A percentile compares a stretch with the other conserved stretches of the same genome.
phyloP scores from a whole-genome alignment of 805 yeast genomes.

The Pichia occidentalis region DNA sequence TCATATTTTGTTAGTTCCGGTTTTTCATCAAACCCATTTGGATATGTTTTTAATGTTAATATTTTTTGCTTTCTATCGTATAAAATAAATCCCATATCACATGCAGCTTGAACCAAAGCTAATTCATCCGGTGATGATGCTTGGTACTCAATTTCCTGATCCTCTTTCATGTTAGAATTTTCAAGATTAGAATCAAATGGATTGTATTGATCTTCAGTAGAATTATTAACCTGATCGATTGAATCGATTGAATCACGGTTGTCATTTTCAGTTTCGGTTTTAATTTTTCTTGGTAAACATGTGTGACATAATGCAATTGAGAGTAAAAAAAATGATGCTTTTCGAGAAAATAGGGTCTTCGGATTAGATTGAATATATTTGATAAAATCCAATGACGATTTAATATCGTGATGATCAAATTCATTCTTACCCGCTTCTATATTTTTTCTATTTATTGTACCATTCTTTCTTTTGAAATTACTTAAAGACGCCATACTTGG shows the following conservation, averaged over 20 bases:
- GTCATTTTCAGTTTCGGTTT: constrained; percentile 15
- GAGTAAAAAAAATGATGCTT: constrained; percentile 72
- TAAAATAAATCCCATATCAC: constrained; percentile 90
- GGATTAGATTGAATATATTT: constrained; percentile 69
- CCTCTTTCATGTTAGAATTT: constrained; percentile 21
- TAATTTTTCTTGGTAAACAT: constrained; percentile 60
- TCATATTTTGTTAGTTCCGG: constrained; percentile 66
- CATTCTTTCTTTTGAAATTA: constrained; percentile 1
- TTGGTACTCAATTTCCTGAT: constrained; percentile 66
- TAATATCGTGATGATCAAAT: constrained; percentile 34
- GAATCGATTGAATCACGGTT: constrained; percentile 16
- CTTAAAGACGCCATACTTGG: constrained; percentile 50
- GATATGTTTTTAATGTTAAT: constrained; percentile 69
- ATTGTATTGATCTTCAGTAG: background rate
- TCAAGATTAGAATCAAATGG: constrained; percentile 11
- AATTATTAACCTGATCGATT: constrained; percentile 16
- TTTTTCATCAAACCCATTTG: constrained; percentile 64
- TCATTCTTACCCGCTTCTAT: background rate
- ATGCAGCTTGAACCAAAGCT: constrained; percentile 89
- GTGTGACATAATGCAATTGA: constrained; percentile 85
- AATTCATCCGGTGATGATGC: constrained; percentile 96
- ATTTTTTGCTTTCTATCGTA: constrained; percentile 55
- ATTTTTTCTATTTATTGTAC: background rate
- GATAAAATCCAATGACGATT: constrained; percentile 61
- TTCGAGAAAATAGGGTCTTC: constrained; percentile 56